A percentile compares a stretch with the other conserved stretches of the same genome.
Evolutionary conservation across 1,284 basidiomycete species (phyloP).

Genomic region (Pyrrhoderma lamaoense): DNA sequence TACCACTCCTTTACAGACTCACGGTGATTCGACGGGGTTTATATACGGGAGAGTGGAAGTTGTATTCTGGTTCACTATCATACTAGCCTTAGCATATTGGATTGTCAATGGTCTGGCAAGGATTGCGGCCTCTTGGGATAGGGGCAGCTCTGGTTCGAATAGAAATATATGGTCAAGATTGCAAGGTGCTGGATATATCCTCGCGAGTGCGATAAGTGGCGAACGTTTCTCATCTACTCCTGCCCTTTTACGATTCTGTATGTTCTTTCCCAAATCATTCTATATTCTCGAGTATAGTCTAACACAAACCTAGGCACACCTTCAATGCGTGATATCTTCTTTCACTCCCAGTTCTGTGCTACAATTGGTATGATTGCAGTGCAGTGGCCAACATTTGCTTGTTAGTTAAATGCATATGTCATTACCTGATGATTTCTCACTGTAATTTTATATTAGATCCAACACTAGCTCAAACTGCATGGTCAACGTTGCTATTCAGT

Average conservation of each 20-base stretch:
- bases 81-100: constrained; percentile 76
- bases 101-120: constrained; percentile 72
- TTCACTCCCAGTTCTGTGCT: constrained; percentile 88
- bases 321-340: constrained; percentile 85
- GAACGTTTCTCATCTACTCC: constrained; percentile 81
- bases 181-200: constrained; percentile 78
- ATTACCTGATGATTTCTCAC: constrained; percentile 15
- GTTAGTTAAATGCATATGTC: constrained; percentile 47
- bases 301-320: constrained; percentile 86
- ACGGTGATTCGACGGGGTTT: constrained; percentile 32
- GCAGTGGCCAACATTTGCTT: constrained; percentile 88
- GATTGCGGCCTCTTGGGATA: constrained; percentile 75
- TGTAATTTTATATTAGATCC: constrained; percentile 52
- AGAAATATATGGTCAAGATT: constrained; percentile 57
- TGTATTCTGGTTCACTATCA: constrained; percentile 80
- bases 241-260: constrained; percentile 84
- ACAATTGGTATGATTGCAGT: constrained; percentile 88
- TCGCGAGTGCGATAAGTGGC: constrained; percentile 90
- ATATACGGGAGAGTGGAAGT: constrained; percentile 70
- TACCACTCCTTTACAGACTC: constrained; percentile 63
- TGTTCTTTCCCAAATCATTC: constrained; percentile 27
- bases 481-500: constrained; percentile 86
- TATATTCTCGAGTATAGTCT: constrained; percentile 15
- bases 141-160: constrained; percentile 53
- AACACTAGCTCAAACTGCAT: constrained; percentile 76